Evolutionary conservation across 305 asterid species (phyloP).

Genomic region (Solanum hybrid): DNA sequence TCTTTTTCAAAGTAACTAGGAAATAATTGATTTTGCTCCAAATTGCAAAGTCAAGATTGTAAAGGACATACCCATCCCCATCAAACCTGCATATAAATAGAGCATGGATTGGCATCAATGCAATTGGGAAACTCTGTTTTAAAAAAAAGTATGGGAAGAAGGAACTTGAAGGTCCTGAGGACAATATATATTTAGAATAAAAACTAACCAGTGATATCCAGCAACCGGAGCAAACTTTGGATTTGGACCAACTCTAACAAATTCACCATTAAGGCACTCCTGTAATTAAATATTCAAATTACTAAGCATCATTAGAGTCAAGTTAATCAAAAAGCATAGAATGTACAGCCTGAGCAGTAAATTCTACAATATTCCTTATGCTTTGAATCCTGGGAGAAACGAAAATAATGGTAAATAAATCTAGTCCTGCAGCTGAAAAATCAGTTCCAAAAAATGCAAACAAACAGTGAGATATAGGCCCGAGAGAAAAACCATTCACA

Average conservation of each 20-base stretch:
- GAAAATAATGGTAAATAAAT: not conserved
- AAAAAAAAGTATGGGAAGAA: not conserved
- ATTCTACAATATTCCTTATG: not conserved
- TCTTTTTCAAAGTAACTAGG: not conserved
- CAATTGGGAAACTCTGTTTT: not conserved
- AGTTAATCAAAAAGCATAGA: not conserved
- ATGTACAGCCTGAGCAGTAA: not conserved
- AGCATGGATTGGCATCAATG: not conserved
- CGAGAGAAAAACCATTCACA: not conserved
- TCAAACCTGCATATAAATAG: constrained; percentile 71
- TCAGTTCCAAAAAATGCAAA: not conserved
- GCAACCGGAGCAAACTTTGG: constrained; percentile 90
- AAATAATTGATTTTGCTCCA: not conserved
- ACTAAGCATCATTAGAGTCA: not conserved
- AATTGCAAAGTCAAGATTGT: constrained; percentile 11
- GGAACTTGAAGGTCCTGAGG: not conserved
- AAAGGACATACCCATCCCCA: constrained; percentile 88
- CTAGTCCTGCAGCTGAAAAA: not conserved
- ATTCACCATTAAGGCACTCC: constrained; percentile 97
- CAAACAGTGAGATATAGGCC: not conserved
- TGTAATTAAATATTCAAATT: constrained; percentile 18
- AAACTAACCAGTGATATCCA: constrained; percentile 80
- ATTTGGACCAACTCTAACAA: constrained; percentile 94
- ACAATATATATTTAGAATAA: not conserved
- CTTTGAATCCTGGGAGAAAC: not conserved